Base-by-base conservation (phyloP, 768 basidiomycete species). In the Astraeus odoratus region DNA sequence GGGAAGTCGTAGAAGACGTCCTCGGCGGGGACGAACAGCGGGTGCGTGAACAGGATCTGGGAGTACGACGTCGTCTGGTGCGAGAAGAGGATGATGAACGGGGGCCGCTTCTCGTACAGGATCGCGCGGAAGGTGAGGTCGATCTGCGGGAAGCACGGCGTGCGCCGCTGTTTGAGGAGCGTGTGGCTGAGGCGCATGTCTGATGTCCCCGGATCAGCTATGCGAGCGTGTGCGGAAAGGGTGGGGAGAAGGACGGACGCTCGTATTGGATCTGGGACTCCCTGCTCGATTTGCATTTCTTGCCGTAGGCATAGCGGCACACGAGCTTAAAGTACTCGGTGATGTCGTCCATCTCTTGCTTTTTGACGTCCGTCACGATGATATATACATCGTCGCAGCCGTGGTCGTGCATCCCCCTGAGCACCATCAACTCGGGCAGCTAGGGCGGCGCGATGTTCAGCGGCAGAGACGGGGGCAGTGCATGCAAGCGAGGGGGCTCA, bases 21-120 rank as follows among this genome's bases (percentile, higher is more conserved):
- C 53, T 78, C 73, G 16, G 81, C 72, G 20, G 85, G 85, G 42
- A 87, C 83, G 57, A 78, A 86, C 24, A 75, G 68, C 18, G 73
- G 71, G 56, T 84, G 75, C 1, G 84, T 85, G 71, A 87, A 87
- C 60, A 87, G 75, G 50, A 87, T 85, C 64, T 86, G 84, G 26
- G 85, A 86, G 53, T 85, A 87, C 13, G 85, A 86, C 8, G 82
- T 83, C 23, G 82, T 81, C 58, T 86, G 83, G 57, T 83, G 83
- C 22, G 84, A 87, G 63, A 87, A 86, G 50, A 87, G 72, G 37
- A 87, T 74, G 54, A 87, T 69, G 61, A 87, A 87, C 29, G 80
- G 84, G 4, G 85, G 85, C 40, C 72, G 75, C 57, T 86, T 86
- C 63, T 87, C 84, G 66, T 80, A 73, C 3, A 87, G 70, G 53